These are phyloP conservation scores for Suillus placidus DNA, from an alignment of 768 basidiomycete genomes.

Conservation along the genomic window DNA sequence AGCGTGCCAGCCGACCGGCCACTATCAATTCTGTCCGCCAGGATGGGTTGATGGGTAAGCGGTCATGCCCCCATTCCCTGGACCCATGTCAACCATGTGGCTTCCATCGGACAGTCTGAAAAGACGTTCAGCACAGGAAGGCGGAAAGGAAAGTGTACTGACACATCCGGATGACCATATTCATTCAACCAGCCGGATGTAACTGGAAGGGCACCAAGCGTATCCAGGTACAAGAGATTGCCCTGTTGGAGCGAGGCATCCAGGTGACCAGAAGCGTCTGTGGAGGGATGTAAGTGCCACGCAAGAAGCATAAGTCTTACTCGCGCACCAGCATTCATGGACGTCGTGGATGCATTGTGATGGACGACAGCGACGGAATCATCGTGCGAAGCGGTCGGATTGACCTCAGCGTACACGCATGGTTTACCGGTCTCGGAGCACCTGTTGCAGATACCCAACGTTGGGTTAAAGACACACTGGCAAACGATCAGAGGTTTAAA, in stretches of 20 bases:
- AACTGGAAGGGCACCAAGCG: background rate
- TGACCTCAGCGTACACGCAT: slow-evolving; percentile 6
- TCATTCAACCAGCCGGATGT: background rate
- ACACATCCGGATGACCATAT: background rate
- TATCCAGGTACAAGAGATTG: background rate
- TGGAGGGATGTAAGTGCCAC: background rate
- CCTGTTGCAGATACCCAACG: background rate
- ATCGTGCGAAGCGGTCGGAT: background rate
- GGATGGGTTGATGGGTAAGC: background rate
- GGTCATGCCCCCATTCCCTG: background rate
- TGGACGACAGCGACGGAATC: slow-evolving; percentile 3
- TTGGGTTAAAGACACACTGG: background rate
- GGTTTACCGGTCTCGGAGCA: background rate
- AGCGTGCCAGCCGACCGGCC: background rate
- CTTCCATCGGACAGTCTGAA: background rate
- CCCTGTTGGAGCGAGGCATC: background rate
- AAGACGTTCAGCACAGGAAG: slow-evolving; percentile 1
- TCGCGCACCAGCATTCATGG: slow-evolving; percentile 2
- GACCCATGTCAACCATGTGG: background rate
- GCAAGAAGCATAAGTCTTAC: background rate
- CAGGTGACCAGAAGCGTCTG: background rate
- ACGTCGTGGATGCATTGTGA: background rate
- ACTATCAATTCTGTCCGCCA: background rate
- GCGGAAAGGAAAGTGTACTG: background rate
- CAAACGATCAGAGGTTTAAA: background rate